phyloP scores from a whole-genome alignment of 768 basidiomycete species.

The Tricholoma saponaceum region DNA sequence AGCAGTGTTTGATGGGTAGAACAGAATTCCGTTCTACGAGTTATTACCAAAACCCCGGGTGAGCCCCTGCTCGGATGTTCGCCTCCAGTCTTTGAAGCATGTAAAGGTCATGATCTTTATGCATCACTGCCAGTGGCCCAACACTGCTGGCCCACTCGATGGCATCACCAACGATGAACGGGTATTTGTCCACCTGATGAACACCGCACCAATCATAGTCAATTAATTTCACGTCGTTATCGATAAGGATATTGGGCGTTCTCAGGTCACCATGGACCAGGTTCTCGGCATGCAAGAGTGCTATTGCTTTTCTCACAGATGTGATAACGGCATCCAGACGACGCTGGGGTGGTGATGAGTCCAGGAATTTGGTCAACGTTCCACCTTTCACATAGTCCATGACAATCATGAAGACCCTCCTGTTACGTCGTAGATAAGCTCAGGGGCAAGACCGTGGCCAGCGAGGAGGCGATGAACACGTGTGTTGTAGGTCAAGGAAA shows the following conservation, averaged over 20 bases:
- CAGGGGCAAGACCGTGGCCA: slow-evolving; percentile 7
- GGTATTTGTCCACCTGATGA: not conserved
- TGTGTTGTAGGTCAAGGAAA: slow-evolving; percentile 8
- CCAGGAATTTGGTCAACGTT: not conserved
- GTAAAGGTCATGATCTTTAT: not conserved
- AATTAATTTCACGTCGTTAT: not conserved
- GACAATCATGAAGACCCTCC: slow-evolving; percentile 3
- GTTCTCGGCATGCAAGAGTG: not conserved
- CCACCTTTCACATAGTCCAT: slow-evolving; percentile 6
- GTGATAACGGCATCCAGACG: not conserved
- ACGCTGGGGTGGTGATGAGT: not conserved
- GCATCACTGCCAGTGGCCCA: not conserved
- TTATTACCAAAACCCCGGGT: not conserved
- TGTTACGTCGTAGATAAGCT: slow-evolving; percentile 5
- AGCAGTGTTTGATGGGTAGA: not conserved
- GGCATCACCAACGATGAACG: not conserved
- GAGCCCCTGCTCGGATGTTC: not conserved
- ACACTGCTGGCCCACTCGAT: not conserved
- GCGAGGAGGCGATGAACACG: slow-evolving; percentile 9
- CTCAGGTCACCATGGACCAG: slow-evolving; percentile 6
- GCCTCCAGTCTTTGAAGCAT: not conserved
- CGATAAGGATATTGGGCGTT: slow-evolving; percentile 4
- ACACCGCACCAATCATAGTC: slow-evolving; percentile 10
- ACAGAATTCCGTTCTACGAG: not conserved
- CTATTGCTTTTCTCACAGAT: not conserved